These are phyloP conservation scores for Ogataea methylovora DNA, from an alignment of 805 yeast genomes.

Conservation along the genomic window DNA sequence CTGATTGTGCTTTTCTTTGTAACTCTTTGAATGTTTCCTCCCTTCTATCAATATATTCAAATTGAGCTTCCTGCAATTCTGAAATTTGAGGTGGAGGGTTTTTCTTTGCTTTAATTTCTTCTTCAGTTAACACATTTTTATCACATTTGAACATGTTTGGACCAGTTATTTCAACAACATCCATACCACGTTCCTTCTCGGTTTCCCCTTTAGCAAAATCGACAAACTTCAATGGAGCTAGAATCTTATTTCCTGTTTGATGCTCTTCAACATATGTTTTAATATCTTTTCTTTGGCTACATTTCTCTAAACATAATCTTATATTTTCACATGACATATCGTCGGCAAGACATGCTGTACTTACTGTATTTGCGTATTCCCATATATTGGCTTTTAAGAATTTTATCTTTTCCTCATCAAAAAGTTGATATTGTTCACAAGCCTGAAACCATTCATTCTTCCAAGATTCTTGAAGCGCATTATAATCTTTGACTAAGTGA, in stretches of 20 bases:
- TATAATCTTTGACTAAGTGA: slow-evolving; percentile 41
- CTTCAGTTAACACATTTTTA: slow-evolving; percentile 6
- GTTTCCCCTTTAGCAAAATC: slow-evolving; percentile 39
- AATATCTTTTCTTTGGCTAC: slow-evolving; percentile 56
- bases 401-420: slow-evolving; percentile 69
- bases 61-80: slow-evolving; percentile 16
- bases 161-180: slow-evolving; percentile 1
- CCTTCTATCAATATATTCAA: slow-evolving; percentile 20
- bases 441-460: slow-evolving; percentile 64
- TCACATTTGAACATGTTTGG: slow-evolving; percentile 11
- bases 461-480: slow-evolving; percentile 56
- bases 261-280: slow-evolving; percentile 41
- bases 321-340: slow-evolving; percentile 72
- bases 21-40: slow-evolving; percentile 22
- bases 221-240: slow-evolving; percentile 52
- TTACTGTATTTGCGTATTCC: slow-evolving; percentile 68
- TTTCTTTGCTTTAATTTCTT: slow-evolving; percentile 4
- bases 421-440: slow-evolving; percentile 52
- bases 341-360: slow-evolving; percentile 69
- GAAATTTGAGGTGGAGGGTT: slow-evolving; percentile 22
- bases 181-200: background rate
- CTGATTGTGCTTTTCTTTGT: slow-evolving; percentile 19
- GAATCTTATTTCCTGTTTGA: slow-evolving; percentile 61
- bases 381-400: slow-evolving; percentile 65
- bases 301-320: slow-evolving; percentile 58